Evolutionary conservation across 176 grass and related monocot species (phyloP), one percentile per base, ranked within the genome.

Genomic region (Thalia dealbata): DNA sequence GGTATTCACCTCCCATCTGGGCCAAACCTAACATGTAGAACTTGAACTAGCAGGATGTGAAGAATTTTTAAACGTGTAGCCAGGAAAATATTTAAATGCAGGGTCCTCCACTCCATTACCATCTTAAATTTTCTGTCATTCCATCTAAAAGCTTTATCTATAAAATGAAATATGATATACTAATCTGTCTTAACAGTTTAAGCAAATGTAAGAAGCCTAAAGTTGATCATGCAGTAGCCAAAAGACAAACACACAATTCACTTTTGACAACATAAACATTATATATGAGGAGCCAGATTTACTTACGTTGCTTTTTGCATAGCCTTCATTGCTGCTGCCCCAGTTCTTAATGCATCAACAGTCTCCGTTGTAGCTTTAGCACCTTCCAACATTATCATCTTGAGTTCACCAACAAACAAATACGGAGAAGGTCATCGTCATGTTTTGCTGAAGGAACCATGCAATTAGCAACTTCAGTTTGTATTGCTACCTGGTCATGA

Each of bases 401-500:
- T 64, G 25, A 15, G 28, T 64, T 64, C 62, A 64, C 27, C 62
- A 64, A 64, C 16, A 64, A 64, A 64, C 62, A 64, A 35, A 64
- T 30, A 64, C 11, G 1, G 22, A 63, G 22, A 29, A 64, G 16
- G 32, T 14, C 19, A 58, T 30, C 6, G 13, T 14, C 13, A 32
- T 64, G 27, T 64, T 64, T 64, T 16, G 32, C 25, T 30, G 25
- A 64, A 13, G 15, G 28, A 64, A 64, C 28, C 28, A 18, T 25
- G 6, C 54, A 58, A 58, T 69, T 45, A 69, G 25, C 13, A 43
- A 52, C 21, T 43, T 78, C 41, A 69, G 38, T 16, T 52, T 62
- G 50, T 19, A 68, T 6, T 52, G 38, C 79, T 51, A 99, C 95
- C 87, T 99, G 95, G 80, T 99, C 90, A 77, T 99, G 95, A 84